phyloP scores from a whole-genome alignment of 2,329 filamentous ascomycete genomes.

The Cercospora sesami region DNA sequence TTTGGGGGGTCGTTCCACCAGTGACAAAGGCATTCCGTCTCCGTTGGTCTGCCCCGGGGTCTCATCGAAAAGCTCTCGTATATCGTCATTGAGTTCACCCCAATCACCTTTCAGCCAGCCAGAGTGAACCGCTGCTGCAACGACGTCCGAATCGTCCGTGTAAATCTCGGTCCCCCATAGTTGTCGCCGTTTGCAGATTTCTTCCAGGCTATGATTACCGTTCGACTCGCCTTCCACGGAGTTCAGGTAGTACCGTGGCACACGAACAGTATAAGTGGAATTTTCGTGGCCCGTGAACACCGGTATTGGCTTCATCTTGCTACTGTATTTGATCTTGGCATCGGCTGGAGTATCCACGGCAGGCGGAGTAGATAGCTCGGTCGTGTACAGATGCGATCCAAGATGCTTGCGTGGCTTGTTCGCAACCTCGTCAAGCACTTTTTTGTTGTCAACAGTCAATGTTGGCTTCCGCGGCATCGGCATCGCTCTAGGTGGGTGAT shows the following conservation, averaged over 20 bases:
- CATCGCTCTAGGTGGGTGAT: slow-evolving; percentile 38
- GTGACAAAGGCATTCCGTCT: slow-evolving; percentile 31
- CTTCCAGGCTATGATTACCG: slow-evolving; percentile 65
- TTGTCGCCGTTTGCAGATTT: slow-evolving; percentile 76
- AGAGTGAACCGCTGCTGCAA: slow-evolving; percentile 88
- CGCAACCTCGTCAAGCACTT: slow-evolving; percentile 70
- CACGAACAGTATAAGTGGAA: slow-evolving; percentile 83
- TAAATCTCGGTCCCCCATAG: slow-evolving; percentile 95
- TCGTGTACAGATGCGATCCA: slow-evolving; percentile 79
- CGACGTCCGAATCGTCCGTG: slow-evolving; percentile 90
- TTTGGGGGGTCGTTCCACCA: slow-evolving; percentile 45
- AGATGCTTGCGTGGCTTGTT: slow-evolving; percentile 74
- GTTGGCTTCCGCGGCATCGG: slow-evolving; percentile 59
- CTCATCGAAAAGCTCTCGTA: slow-evolving; percentile 39
- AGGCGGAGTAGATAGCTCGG: slow-evolving; percentile 56
- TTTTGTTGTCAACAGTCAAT: slow-evolving; percentile 66
- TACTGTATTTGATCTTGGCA: slow-evolving; percentile 59
- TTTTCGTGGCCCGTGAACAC: slow-evolving; percentile 78
- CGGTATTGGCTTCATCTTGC: slow-evolving; percentile 70
- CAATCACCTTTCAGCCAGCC: slow-evolving; percentile 92
- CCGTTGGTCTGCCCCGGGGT: slow-evolving; percentile 37
- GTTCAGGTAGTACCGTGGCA: slow-evolving; percentile 73
- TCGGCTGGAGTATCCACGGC: slow-evolving; percentile 42
- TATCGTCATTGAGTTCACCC: slow-evolving; percentile 54
- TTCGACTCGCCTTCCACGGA: slow-evolving; percentile 21